These are phyloP conservation scores for Chloranthus sessilifolius DNA, from an alignment of 164 flowering plant species.

Conservation along the genomic window DNA sequence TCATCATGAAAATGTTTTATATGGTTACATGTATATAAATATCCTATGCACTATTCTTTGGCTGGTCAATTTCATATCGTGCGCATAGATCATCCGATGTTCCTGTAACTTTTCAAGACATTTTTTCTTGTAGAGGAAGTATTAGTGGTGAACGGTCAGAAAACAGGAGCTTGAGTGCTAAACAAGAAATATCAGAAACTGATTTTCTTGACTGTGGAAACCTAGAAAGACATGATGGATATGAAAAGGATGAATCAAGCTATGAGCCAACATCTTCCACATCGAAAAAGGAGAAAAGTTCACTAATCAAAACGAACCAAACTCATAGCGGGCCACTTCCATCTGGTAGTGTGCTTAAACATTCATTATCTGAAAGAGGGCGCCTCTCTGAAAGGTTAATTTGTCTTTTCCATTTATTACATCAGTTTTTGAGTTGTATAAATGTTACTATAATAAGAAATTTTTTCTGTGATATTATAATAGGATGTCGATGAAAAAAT, in stretches of 20 bases:
- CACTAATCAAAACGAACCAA: conserved; percentile 43
- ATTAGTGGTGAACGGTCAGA: conserved; percentile 18
- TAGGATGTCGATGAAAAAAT: too few relatives aligned
- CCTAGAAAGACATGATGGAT: conserved; percentile 23
- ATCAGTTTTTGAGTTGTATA: too few relatives aligned
- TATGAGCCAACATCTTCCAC: conserved; percentile 32
- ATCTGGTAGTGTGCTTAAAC: conserved; percentile 49
- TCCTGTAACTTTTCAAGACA: too few relatives aligned
- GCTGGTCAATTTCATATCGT: too few relatives aligned
- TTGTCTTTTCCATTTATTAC: neutral
- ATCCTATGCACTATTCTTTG: too few relatives aligned
- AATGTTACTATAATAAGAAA: too few relatives aligned
- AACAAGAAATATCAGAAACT: conserved; percentile 25
- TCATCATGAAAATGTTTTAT: too few relatives aligned
- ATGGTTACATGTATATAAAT: too few relatives aligned
- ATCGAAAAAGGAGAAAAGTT: conserved; percentile 43
- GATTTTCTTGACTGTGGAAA: conserved; percentile 24
- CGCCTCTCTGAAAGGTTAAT: conserved; percentile 58
- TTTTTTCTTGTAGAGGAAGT: conserved; percentile 31
- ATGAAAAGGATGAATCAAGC: conserved; percentile 38
- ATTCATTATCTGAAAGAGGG: conserved; percentile 55
- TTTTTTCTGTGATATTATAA: neutral
- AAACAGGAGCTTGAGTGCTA: conserved; percentile 24
- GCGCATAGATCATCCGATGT: too few relatives aligned
- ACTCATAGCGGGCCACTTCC: conserved; percentile 81